phyloP scores from a whole-genome alignment of 1,284 basidiomycete genomes.

The Melampsora americana region DNA sequence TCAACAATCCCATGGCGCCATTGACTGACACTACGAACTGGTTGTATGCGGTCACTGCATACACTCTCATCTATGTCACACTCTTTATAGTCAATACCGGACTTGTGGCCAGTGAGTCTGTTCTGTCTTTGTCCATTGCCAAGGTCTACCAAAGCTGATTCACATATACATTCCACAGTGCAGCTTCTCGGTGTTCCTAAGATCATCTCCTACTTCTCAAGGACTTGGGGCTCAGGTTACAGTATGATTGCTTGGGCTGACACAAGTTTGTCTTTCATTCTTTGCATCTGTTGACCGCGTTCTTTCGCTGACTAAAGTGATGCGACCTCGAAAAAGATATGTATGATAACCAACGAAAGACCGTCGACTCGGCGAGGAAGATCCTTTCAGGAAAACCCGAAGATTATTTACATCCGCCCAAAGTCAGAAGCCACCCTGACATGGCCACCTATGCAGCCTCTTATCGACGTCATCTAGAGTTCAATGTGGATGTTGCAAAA shows the following conservation, averaged over 20 bases:
- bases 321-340: too few relatives aligned
- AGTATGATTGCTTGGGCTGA: too few relatives aligned
- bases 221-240: too few relatives aligned
- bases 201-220: too few relatives aligned
- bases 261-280: slow-evolving; percentile 5
- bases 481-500: slow-evolving; percentile 18
- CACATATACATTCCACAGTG: too few relatives aligned
- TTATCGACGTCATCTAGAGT: background rate
- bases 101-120: background rate
- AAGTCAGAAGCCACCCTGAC: background rate
- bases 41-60: slow-evolving; percentile 24
- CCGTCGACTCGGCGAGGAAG: background rate
- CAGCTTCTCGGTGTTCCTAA: too few relatives aligned
- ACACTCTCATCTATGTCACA: slow-evolving; percentile 11
- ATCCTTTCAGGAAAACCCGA: background rate
- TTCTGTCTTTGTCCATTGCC: too few relatives aligned
- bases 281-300: too few relatives aligned
- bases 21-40: slow-evolving; percentile 22
- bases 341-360: too few relatives aligned
- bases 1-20: slow-evolving; percentile 13
- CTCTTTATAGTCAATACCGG: slow-evolving; percentile 19
- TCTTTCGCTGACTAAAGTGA: too few relatives aligned
- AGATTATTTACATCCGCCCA: background rate
- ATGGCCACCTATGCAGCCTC: too few relatives aligned
- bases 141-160: too few relatives aligned